Percentiles rank a stretch among this genome's conserved stretches.
Evolutionary conservation across 805 yeast species (phyloP).

Genomic region (Saturnispora zaruensis): DNA sequence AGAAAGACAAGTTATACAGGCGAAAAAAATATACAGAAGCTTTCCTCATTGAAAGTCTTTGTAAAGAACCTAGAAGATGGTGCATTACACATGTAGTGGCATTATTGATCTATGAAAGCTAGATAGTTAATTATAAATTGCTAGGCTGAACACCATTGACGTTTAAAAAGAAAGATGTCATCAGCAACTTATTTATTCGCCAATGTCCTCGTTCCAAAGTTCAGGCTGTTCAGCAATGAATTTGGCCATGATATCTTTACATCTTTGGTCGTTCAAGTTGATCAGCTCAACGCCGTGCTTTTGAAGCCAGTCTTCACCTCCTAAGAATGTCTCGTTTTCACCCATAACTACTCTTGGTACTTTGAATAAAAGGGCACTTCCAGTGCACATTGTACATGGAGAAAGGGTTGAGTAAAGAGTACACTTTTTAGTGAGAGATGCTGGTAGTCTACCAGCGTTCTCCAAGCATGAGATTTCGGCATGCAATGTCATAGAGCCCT

Average conservation of each 20-base stretch:
- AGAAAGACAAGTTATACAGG: neutral
- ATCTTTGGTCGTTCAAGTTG: slow-evolving; percentile 48
- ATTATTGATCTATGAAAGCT: too few relatives aligned
- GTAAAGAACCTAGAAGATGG: too few relatives aligned
- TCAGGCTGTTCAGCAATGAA: slow-evolving; percentile 73
- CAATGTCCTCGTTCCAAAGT: slow-evolving; percentile 80
- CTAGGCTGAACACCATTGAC: too few relatives aligned
- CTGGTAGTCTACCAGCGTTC: slow-evolving; percentile 83
- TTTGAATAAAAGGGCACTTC: slow-evolving; percentile 86
- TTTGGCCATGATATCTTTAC: slow-evolving; percentile 63
- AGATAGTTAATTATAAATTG: too few relatives aligned
- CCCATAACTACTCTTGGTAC: slow-evolving; percentile 82
- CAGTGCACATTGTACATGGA: slow-evolving; percentile 94
- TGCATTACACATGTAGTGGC: neutral
- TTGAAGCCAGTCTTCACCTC: slow-evolving; percentile 71
- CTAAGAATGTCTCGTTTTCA: slow-evolving; percentile 73
- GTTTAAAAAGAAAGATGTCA: too few relatives aligned
- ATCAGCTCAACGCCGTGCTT: slow-evolving; percentile 66
- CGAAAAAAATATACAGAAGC: neutral
- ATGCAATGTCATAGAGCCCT: slow-evolving; percentile 73
- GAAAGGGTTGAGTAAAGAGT: slow-evolving; percentile 89
- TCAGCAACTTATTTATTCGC: too few relatives aligned
- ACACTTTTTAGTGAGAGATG: slow-evolving; percentile 67
- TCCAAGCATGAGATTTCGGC: slow-evolving; percentile 90
- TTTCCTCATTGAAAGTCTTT: too few relatives aligned